A percentile compares a stretch with the other conserved stretches of the same genome.
Conservation (phyloP, 2,329 filamentous ascomycete genomes). For the Exophiala lecanii-corni region DNA sequence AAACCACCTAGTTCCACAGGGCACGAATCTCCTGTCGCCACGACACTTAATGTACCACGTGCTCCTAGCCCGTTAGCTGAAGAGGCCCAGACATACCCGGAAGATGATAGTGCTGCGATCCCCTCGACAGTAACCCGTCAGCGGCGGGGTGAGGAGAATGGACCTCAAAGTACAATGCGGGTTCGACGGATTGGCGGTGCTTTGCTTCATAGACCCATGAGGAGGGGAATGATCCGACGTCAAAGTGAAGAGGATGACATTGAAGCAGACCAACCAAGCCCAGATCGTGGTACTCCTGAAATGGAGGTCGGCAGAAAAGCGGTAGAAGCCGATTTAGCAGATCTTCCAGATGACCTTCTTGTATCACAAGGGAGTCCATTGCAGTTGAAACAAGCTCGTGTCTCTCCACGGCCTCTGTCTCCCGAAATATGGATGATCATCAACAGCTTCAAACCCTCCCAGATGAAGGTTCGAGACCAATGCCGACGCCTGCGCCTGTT, state of each 20-base stretch:
- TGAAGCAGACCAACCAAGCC: constrained; percentile 29
- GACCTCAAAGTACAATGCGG: constrained; percentile 68
- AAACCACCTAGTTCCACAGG: constrained; percentile 28
- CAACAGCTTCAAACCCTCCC: constrained; percentile 19
- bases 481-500: constrained; percentile 38
- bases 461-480: constrained; percentile 22
- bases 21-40: constrained; percentile 1
- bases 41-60: constrained; percentile 29
- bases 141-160: constrained; percentile 58
- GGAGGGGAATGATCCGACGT: constrained; percentile 60
- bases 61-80: constrained; percentile 30
- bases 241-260: constrained; percentile 62
- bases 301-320: constrained; percentile 28
- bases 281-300: constrained; percentile 20
- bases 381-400: constrained; percentile 24
- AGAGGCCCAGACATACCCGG: constrained; percentile 30
- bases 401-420: constrained; percentile 7
- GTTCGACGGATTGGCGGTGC: constrained; percentile 73
- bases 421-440: constrained; percentile 9
- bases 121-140: constrained; percentile 36
- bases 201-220: constrained; percentile 74
- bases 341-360: constrained; percentile 25
- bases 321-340: constrained; percentile 29
- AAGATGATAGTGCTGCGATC: constrained; percentile 26
- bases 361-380: constrained; percentile 23